A percentile compares a stretch with the other conserved stretches of the same genome.
These are phyloP conservation scores for Citrus unshiu DNA, from an alignment of 345 rosid genomes.

Conservation along the genomic window DNA sequence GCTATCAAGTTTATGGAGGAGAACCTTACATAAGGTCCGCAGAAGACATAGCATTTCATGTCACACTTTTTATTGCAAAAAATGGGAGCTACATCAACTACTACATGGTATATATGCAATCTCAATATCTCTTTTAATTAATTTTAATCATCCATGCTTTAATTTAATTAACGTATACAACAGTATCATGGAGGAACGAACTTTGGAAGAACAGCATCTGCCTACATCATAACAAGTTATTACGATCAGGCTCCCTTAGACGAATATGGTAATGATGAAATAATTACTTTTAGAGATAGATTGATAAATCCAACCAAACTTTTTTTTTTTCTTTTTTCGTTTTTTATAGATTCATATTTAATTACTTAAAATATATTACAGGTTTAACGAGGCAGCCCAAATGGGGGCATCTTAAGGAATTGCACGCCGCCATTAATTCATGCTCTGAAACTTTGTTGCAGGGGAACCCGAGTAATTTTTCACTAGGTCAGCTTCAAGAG, in stretches of 20 bases:
- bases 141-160: too few species aligned
- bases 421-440: slow-evolving; percentile 59
- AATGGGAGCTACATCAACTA: slow-evolving; percentile 83
- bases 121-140: too few species aligned
- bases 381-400: slow-evolving; percentile 81
- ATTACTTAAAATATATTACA: slow-evolving; percentile 6
- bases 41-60: slow-evolving; percentile 83
- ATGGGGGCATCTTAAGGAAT: slow-evolving; percentile 77
- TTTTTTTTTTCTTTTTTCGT: too few species aligned
- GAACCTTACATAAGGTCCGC: slow-evolving; percentile 60
- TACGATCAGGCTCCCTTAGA: slow-evolving; percentile 93
- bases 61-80: slow-evolving; percentile 68
- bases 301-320: too few species aligned
- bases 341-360: background rate
- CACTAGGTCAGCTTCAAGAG: slow-evolving; percentile 61
- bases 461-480: slow-evolving; percentile 47
- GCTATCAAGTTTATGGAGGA: slow-evolving; percentile 73
- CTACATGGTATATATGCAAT: slow-evolving; percentile 61
- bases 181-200: slow-evolving; percentile 98
- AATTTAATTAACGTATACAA: background rate
- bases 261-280: slow-evolving; percentile 59
- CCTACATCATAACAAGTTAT: slow-evolving; percentile 62
- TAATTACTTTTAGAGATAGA: too few species aligned
- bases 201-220: slow-evolving; percentile 78
- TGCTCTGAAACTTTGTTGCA: slow-evolving; percentile 50